Evolutionary conservation across 2,329 filamentous ascomycete genomes (phyloP), one percentile per base, ranked within the genome.

Genomic region (Colletotrichum cereale): DNA sequence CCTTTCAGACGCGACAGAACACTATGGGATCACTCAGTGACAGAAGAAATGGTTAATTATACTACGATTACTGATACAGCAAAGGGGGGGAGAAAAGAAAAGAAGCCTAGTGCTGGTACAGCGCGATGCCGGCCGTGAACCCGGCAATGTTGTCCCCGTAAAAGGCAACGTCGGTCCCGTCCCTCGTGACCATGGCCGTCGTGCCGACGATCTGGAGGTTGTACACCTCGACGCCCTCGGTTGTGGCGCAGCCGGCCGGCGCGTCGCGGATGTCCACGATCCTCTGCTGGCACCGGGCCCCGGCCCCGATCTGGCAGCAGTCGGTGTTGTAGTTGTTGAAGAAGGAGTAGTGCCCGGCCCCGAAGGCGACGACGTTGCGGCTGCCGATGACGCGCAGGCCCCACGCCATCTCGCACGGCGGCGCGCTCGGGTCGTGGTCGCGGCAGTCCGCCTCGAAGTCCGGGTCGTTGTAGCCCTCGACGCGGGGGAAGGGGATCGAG

Each of bases 301-400:
- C 81, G 14, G 81, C 83, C 2, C 77, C 77, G 63, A 83, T 78
- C 42, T 80, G 80, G 50, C 83, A 85, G 76, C 86, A 88, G 0
- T 79, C 75, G 14, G 84, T 84, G 63, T 82, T 85, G 80, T 92
- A 92, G 79, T 91, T 89, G 78, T 87, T 85, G 78, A 92, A 93
- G 84, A 92, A 92, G 3, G 86, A 89, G 80, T 93, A 94, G 18
- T 92, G 76, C 0, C 91, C 92, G 0, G 87, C 88, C 10, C 91
- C 90, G 75, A 92, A 91, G 31, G 89, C 80, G 24, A 87, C 80
- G 16, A 93, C 80, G 76, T 88, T 85, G 56, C 81, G 82, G 44
- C 86, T 88, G 73, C 86, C 82, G 52, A 91, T 75, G 47, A 93
- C 84, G 10, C 91, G 85, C 38, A 93, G 81, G 0, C 89, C 91